Base-by-base conservation (phyloP, 2,329 filamentous ascomycete genomes). In the Biscogniauxia sp. region DNA sequence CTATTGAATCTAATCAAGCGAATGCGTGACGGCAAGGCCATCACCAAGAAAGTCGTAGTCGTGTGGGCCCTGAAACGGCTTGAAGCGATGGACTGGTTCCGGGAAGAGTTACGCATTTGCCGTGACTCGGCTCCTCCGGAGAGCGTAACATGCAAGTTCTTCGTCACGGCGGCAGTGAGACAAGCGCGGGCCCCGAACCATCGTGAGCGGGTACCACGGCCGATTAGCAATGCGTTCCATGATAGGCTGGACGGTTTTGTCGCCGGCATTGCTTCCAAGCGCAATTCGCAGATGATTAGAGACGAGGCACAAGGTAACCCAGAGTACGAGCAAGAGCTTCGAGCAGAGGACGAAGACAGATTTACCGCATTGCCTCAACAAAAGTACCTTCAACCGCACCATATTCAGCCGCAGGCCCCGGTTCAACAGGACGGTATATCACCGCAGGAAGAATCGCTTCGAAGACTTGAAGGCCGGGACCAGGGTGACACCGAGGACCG, bases 1-100 rank as follows among this genome's bases (percentile, higher is more conserved):
- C 81, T 98, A 2, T 82, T 97, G 20, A 92, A 96, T 67, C 80
- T 98, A n/a, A 96, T 97, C 78, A 97, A 97, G 78, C 88, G 93
- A 61, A 97, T 98, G 89, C 88, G 93, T 61, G 93, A 97, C 72
- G 91, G 92, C 55, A 97, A 97, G 75, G 93, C 94, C 37, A 92
- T 97, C 52, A 97, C 93, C 1, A 92, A 90, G 73, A 91, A 89
- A 65, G 89, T 98, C 5, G 89, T 95, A 17, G 91, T 98, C 1
- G 86, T 98, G n/a, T 98, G 94, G 94, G 88, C 93, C 5, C 80
- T 97, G 66, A 96, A 95, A 76, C 87, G 91, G 59, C 87, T 95
- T 15, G 94, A 97, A 75, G 92, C 92, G 0, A 92, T 98, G 88
- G 92, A 97, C 73, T 98, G 94, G 94, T 98, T 97, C 82, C 91